Conservation (phyloP, 2,329 filamentous ascomycete species). For the Penicillium sclerotigenum region DNA sequence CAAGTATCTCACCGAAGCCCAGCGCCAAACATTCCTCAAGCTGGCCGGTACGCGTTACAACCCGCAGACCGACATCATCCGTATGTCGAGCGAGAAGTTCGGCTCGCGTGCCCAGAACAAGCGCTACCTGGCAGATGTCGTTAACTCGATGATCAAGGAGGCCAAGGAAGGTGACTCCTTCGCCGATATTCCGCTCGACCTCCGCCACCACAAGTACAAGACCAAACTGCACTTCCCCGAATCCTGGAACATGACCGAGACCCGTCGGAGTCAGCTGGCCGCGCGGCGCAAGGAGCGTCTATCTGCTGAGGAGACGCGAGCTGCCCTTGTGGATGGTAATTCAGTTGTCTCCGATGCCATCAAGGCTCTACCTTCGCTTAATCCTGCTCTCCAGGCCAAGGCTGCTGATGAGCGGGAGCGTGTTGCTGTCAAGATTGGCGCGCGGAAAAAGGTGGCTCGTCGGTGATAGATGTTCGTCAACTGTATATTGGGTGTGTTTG, state of each 20-base stretch:
- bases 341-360: conserved; percentile 38
- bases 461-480: conserved; percentile 15
- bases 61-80: conserved; percentile 73
- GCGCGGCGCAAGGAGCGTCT: conserved; percentile 54
- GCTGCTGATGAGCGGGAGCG: conserved; percentile 26
- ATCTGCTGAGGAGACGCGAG: conserved; percentile 57
- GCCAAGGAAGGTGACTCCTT: conserved; percentile 83
- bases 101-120: conserved; percentile 94
- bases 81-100: conserved; percentile 88
- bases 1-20: conserved; percentile 59
- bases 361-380: conserved; percentile 32
- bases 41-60: conserved; percentile 83
- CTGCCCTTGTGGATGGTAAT: conserved; percentile 54
- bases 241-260: conserved; percentile 74
- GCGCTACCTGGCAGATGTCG: conserved; percentile 78
- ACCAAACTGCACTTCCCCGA: conserved; percentile 69
- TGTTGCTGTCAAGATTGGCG: conserved; percentile 27
- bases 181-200: conserved; percentile 83
- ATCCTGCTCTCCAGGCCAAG: conserved; percentile 28
- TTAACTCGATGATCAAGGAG: conserved; percentile 68
- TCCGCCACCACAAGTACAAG: conserved; percentile 75
- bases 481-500: conserved; percentile 24
- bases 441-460: conserved; percentile 21
- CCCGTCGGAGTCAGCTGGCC: conserved; percentile 65
- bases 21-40: conserved; percentile 81